Evolutionary conservation across 208 protist species (phyloP), one percentile per base, ranked within the genome.

Genomic region (Angomonas deanei): DNA sequence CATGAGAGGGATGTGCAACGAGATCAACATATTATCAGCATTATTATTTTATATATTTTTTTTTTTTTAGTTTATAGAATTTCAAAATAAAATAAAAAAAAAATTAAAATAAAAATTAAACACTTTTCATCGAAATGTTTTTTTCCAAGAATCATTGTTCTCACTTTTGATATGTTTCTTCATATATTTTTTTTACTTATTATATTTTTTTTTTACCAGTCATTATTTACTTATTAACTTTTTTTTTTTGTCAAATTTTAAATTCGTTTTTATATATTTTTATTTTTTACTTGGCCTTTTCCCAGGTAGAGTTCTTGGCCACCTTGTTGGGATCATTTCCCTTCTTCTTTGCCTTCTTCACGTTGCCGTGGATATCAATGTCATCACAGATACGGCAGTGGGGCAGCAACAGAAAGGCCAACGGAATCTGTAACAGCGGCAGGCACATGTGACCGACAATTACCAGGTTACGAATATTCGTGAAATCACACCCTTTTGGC

Each of bases 401-500:
- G 0, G 80, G 80, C 1, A 86, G 60, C 4, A 86, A 55, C 11
- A 82, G 33, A 50, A 76, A 84, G 24, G 74, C 68, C 13, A 86
- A 66, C 0, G 80, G 76, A n/a, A 86, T 70, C 26, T 49, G 58
- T 11, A 82, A 30, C 47, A 82, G 32, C 1, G 76, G 80, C n/a
- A 65, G 33, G 28, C 69, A 32, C 23, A 75, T 66, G 60, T 82
- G 76, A 21, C 72, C 72, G 0, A 82, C 36, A 30, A 82, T 31
- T 26, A 86, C 54, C 17, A 86, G 47, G 47, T 52, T 66, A 36
- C 61, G 61, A 17, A 82, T 36, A 28, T 82, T 78, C 27, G 38
- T 73, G 64, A 80, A 87, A 56, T 87, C 72, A 61, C 80, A 87
- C 26, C 28, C 62, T 64, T 27, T 63, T 48, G 11, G 85, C 70